Percentiles rank a stretch among this genome's conserved stretches.
Evolutionary conservation across 805 yeast genomes (phyloP).

Genomic region (Kazachstania kunashirensis): DNA sequence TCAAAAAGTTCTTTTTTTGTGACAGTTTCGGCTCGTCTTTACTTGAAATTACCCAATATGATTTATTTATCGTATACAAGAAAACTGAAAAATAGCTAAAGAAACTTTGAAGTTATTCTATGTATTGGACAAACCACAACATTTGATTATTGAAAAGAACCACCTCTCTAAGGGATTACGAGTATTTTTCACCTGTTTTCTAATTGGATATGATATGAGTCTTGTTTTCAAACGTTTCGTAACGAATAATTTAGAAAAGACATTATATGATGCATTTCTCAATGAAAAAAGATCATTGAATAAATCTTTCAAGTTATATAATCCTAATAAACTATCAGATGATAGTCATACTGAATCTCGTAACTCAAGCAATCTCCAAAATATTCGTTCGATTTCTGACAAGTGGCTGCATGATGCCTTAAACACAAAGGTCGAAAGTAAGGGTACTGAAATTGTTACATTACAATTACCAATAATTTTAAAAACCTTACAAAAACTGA

Average conservation of each 20-base stretch:
- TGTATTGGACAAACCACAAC: too few species aligned
- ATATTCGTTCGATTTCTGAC: constrained; percentile 9
- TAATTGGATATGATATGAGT: constrained; percentile 1
- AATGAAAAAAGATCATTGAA: constrained; percentile 1
- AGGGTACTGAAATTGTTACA: neutral
- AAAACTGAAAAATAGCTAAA: too few species aligned
- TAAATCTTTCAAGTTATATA: constrained; percentile 2
- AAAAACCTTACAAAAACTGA: constrained; percentile 17
- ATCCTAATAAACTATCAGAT: neutral
- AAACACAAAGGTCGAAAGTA: neutral
- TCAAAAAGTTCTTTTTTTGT: too few species aligned
- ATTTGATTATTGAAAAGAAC: too few species aligned
- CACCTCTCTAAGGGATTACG: too few species aligned
- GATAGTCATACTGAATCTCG: neutral
- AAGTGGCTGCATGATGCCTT: constrained; percentile 17
- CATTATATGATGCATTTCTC: constrained; percentile 1
- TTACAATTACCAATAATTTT: constrained; percentile 11
- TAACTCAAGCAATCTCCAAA: neutral
- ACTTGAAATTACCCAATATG: too few species aligned
- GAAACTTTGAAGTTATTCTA: too few species aligned
- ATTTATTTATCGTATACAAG: too few species aligned
- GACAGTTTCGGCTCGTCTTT: too few species aligned
- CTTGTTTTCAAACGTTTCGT: neutral
- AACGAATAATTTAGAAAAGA: constrained; percentile 3
- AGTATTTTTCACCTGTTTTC: too few species aligned